These are phyloP conservation scores for Gossypium anomalum DNA, from an alignment of 345 rosid genomes.

Conservation along the genomic window DNA sequence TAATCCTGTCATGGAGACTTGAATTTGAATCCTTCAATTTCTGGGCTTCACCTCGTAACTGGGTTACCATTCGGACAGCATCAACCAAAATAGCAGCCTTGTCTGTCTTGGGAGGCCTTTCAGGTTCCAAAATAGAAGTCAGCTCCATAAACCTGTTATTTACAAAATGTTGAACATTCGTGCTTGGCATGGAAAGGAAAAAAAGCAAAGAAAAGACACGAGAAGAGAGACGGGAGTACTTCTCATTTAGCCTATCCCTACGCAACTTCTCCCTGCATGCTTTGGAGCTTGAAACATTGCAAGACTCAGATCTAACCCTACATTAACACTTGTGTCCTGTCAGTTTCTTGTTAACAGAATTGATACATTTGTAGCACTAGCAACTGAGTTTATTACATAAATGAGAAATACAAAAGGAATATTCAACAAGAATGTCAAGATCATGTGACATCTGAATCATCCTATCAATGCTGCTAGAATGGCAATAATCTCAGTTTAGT, in stretches of 20 bases:
- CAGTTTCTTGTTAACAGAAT: not conserved
- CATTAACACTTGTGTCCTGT: not conserved
- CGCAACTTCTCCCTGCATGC: conserved; percentile 99
- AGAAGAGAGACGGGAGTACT: conserved; percentile 38
- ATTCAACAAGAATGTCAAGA: not conserved
- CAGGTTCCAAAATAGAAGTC: conserved; percentile 77
- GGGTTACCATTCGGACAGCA: conserved; percentile 79
- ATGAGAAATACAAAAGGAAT: not conserved
- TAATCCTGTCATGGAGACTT: conserved; percentile 73
- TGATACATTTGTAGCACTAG: not conserved
- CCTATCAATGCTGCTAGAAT: not conserved
- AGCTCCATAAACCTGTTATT: conserved; percentile 76
- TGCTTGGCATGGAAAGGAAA: not conserved
- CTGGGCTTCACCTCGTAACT: conserved; percentile 63
- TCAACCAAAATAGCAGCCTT: conserved; percentile 80
- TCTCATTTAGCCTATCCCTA: conserved; percentile 89
- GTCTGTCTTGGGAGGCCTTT: conserved; percentile 86
- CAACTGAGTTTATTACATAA: not conserved
- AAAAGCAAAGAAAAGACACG: not conserved
- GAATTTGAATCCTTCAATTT: conserved; percentile 80
- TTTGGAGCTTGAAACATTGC: conserved; percentile 71
- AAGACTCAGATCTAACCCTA: conserved; percentile 54
- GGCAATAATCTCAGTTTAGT: not conserved
- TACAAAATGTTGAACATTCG: conserved; percentile 8
- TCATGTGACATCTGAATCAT: not conserved